These are phyloP conservation scores for Verticillium dahliae DNA, from an alignment of 2,329 filamentous ascomycete species.

Conservation along the genomic window DNA sequence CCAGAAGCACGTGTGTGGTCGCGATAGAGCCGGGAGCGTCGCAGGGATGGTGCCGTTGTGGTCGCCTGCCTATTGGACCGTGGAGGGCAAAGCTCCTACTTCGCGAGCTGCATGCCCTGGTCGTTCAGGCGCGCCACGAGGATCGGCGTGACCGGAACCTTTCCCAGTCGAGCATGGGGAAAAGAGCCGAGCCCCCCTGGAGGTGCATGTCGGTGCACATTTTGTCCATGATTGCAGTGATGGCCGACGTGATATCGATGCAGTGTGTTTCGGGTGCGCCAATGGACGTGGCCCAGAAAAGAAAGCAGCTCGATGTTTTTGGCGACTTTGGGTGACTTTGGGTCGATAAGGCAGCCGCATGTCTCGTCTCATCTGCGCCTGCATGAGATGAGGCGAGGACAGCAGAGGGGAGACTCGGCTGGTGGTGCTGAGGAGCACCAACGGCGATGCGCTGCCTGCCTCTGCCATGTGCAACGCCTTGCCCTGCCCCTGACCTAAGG, in stretches of 20 bases:
- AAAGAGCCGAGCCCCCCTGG: neutral
- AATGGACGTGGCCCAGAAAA: neutral
- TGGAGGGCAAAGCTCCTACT: neutral
- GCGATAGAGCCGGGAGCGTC: neutral
- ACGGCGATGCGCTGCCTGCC: too few species aligned
- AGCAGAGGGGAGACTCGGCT: too few species aligned
- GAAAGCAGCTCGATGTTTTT: neutral
- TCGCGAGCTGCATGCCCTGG: constrained; percentile 2
- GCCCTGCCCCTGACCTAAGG: too few species aligned
- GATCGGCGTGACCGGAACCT: constrained; percentile 12
- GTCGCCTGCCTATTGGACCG: constrained; percentile 2
- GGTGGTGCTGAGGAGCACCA: neutral
- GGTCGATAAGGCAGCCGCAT: neutral
- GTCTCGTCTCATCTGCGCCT: neutral
- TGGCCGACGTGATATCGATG: neutral
- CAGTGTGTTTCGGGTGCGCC: neutral
- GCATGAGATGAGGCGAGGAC: too few species aligned
- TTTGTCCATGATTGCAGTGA: neutral
- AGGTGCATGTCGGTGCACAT: neutral
- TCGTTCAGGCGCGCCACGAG: constrained; percentile 12
- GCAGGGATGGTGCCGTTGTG: neutral
- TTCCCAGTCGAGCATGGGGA: constrained; percentile 6
- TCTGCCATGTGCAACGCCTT: too few species aligned
- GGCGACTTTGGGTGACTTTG: neutral
- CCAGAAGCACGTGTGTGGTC: neutral